Base-by-base conservation (phyloP, 192 early-diverging fungal genomes). In the Podila epicladia region DNA sequence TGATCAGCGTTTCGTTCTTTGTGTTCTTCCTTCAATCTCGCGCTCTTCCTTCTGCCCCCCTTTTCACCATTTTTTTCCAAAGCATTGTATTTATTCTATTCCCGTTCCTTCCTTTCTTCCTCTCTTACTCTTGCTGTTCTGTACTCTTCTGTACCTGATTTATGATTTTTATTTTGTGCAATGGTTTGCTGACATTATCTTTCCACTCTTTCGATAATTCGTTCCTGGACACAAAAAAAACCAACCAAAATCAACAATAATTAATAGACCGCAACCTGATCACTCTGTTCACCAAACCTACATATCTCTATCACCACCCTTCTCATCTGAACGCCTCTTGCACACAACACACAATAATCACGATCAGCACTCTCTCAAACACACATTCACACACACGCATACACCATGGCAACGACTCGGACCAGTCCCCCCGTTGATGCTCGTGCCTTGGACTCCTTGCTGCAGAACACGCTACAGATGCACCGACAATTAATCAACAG, bases 361-460 rank as follows among this genome's bases (percentile, higher is more conserved):
- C 15, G 2, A 45, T 45, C 17, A 17, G 41, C 41, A 45, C 2
- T 15, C 22, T 15, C 59, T 33, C 9, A 31, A 20, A 35, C 59
- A 2, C 59, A 62, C 63, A 61, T 33, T 33, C 28, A 64, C 53
- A 63, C 24, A 55, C 33, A 26, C 32, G 24, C 49, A n/a, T n/a
- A n/a, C 29, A 29, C 29, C 29, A 59, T 4, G 50, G 53, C 17
- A 6, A 13, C n/a, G 51, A 48, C 73, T 31, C 28, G 28, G 5
- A 20, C 59, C 31, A 28, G 29, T 4, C 22, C 59, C 26, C 26
- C 31, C 29, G 50, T 75, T 29, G 73, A 75, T 51, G 65, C 59
- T 45, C 65, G 67, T 45, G 61, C 66, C 0, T 66, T 75, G n/a
- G 73, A 75, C 61, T 64, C 50, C 1, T 29, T 75, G 9, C 73